Evolutionary conservation across 192 early-diverging fungal species (phyloP).

Genomic region (Backusella westeae): DNA sequence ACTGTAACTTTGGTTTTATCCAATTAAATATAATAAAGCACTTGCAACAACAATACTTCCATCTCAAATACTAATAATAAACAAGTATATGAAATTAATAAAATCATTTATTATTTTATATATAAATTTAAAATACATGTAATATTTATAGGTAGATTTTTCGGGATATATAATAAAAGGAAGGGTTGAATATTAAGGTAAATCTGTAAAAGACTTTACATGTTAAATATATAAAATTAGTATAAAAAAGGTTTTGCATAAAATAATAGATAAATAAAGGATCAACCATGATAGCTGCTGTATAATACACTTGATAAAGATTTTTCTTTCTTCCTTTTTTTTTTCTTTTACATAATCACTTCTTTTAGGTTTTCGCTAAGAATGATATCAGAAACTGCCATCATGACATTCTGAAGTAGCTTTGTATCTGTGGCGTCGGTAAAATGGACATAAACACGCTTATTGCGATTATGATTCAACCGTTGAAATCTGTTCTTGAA

Average conservation of each 20-base stretch:
- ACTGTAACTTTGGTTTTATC: too few relatives aligned
- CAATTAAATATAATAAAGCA: too few relatives aligned
- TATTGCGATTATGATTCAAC: constrained; percentile 42
- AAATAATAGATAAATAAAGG: constrained; percentile 1
- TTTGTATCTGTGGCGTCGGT: constrained; percentile 55
- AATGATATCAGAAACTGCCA: constrained; percentile 43
- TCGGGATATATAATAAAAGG: background rate
- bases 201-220: background rate
- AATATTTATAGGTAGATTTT: background rate
- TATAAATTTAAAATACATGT: background rate
- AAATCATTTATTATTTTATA: background rate
- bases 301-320: background rate
- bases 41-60: too few relatives aligned
- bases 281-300: background rate
- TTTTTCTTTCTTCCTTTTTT: background rate
- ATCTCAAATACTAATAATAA: too few relatives aligned
- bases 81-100: too few relatives aligned
- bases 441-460: constrained; percentile 52
- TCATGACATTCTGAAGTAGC: constrained; percentile 49
- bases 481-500: constrained; percentile 43
- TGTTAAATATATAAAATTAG: background rate
- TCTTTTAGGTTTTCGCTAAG: constrained; percentile 40
- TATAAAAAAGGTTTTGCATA: background rate
- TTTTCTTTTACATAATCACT: constrained; percentile 1
- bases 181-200: background rate